Conservation (phyloP, 306 rosid species). For the Vicia sativa region DNA sequence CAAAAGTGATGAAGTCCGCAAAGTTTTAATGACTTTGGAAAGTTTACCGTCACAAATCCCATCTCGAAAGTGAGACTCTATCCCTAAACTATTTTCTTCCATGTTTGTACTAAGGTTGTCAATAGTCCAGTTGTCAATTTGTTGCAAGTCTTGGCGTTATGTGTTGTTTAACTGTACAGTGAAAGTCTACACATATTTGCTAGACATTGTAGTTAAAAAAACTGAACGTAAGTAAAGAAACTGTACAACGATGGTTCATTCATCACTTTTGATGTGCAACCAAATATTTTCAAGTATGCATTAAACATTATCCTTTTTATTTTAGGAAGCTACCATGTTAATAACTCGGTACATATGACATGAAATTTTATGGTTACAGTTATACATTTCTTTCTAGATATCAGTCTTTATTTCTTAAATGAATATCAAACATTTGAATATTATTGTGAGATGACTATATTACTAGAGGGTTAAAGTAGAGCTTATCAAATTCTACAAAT, state of each 20-base stretch:
- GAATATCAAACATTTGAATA: background rate
- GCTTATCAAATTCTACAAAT: background rate
- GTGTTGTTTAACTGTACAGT: background rate
- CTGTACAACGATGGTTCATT: background rate
- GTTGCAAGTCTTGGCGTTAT: background rate
- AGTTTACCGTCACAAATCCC: constrained; percentile 67
- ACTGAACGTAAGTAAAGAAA: background rate
- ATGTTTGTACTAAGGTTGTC: constrained; percentile 13
- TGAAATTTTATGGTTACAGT: background rate
- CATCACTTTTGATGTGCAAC: background rate
- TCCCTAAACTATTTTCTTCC: constrained; percentile 32
- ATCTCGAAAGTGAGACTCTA: constrained; percentile 68
- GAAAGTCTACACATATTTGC: constrained; percentile 11
- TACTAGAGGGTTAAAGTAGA: background rate
- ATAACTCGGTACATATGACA: background rate
- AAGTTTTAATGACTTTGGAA: constrained; percentile 71
- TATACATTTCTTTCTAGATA: background rate
- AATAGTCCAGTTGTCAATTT: background rate
- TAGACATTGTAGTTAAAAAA: constrained; percentile 2
- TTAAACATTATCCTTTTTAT: background rate
- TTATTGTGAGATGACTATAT: background rate
- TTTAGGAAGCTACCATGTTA: background rate
- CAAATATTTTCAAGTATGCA: background rate
- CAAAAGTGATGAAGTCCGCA: constrained; percentile 72
- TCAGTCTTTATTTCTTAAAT: background rate